Percentiles rank a stretch among this genome's conserved stretches.
Evolutionary conservation across 2,329 filamentous ascomycete genomes (phyloP).

Genomic region (Penicillium olsonii): DNA sequence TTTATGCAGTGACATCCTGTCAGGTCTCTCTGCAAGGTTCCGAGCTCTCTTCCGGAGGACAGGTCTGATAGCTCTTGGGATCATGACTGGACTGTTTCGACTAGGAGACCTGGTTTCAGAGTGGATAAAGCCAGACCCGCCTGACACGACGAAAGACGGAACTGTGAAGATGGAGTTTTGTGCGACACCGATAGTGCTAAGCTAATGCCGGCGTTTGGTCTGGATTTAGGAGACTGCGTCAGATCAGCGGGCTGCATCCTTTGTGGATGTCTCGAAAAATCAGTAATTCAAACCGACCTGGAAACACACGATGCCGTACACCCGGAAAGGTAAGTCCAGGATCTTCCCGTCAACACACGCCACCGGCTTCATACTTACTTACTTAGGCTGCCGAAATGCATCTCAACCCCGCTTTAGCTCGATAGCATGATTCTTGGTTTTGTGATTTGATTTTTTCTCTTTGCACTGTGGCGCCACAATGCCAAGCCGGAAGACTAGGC

Average conservation of each 20-base stretch:
- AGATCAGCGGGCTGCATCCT: constrained; percentile 6
- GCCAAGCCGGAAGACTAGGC: neutral
- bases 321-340: neutral
- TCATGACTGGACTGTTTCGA: constrained; percentile 10
- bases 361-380: neutral
- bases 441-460: no score
- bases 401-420: constrained; percentile 1
- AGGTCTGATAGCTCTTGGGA: constrained; percentile 6
- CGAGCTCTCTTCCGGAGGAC: neutral
- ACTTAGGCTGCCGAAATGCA: neutral
- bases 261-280: no score
- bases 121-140: constrained; percentile 2
- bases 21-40: constrained; percentile 13
- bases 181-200: constrained; percentile 4
- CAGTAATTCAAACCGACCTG: no score
- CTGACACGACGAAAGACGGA: neutral
- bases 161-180: neutral
- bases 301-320: neutral
- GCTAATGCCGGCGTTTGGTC: neutral
- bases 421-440: no score
- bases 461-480: neutral
- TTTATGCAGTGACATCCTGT: no score
- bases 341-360: neutral
- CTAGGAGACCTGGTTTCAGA: constrained; percentile 9
- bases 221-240: neutral